These are phyloP conservation scores for Candida michaelii DNA, from an alignment of 805 yeast species.

Conservation along the genomic window DNA sequence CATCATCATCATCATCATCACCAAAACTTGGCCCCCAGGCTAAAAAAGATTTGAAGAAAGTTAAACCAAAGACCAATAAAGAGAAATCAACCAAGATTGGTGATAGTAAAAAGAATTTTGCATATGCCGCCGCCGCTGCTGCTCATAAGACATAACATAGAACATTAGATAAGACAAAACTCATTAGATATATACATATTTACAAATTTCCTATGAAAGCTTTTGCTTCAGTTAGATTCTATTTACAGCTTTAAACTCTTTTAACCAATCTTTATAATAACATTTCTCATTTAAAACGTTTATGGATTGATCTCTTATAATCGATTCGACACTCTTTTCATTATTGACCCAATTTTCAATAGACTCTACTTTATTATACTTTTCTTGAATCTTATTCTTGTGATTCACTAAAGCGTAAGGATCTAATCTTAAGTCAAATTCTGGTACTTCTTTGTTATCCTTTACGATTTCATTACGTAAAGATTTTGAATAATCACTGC, in stretches of 20 bases:
- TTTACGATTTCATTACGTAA: constrained; percentile 21
- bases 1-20: too few relatives aligned
- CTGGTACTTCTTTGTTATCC: constrained; percentile 8
- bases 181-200: constrained; percentile 7
- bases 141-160: constrained; percentile 26
- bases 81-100: constrained; percentile 14
- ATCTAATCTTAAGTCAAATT: constrained; percentile 33
- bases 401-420: constrained; percentile 37
- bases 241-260: constrained; percentile 23
- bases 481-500: constrained; percentile 25
- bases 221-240: too few relatives aligned
- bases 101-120: constrained; percentile 31
- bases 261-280: constrained; percentile 36
- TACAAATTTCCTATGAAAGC: constrained; percentile 1
- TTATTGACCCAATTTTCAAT: constrained; percentile 39
- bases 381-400: constrained; percentile 21
- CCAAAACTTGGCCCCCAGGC: not conserved
- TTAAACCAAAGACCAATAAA: constrained; percentile 14
- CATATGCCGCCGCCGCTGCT: constrained; percentile 49
- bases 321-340: constrained; percentile 34
- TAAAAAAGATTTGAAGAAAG: constrained; percentile 8
- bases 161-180: not conserved
- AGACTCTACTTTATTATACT: constrained; percentile 25
- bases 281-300: constrained; percentile 37
- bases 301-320: constrained; percentile 32